Evolutionary conservation across 2,329 filamentous ascomycete species (phyloP), one percentile per base, ranked within the genome.

Genomic region (Juglanconis juglandina): DNA sequence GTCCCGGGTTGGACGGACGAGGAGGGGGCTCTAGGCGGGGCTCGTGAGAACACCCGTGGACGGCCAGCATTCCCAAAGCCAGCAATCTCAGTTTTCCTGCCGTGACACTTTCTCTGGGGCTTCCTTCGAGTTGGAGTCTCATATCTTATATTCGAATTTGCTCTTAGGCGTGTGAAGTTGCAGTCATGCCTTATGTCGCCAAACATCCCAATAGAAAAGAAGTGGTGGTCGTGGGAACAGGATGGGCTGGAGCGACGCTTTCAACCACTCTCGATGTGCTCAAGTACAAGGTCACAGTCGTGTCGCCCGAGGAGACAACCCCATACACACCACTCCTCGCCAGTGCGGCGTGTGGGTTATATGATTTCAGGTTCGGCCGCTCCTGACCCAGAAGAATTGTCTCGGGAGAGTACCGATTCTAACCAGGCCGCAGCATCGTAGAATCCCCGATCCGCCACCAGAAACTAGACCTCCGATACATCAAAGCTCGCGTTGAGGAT

Each of bases 221-320:
- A 17, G 56, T 61, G 5, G 14, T 61, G 10, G 58, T 61, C 8
- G 60, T 61, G 46, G 56, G 60, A 14, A 51, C 60, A 1, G 60
- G 56, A 3, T 59, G 60, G 56, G 60, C 60, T 41, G 56, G 56
- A 11, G 50, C 60, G 7, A 61, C 56, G 13, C n/a, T 61, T n/a
- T 59, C 60, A 6, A 59, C 51, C 5, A 32, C 47, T 47, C 47
- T 61, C 11, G 60, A 61, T 41, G 55, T 59, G 33, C 35, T 33
- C 13, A 61, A 61, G 11, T 61, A 54, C 56, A 59, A 61, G 37
- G 44, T 61, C 33, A 61, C 60, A 24, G 50, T 61, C 3, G 46
- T 61, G 17, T 59, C 56, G 11, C 56, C 60, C 3, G 60, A 61
- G 34, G 56, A 61, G 30, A 61, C 56, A 10, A 59, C 60, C 7